Evolutionary conservation across 768 basidiomycete genomes (phyloP).

Genomic region (Paxillus involutus): DNA sequence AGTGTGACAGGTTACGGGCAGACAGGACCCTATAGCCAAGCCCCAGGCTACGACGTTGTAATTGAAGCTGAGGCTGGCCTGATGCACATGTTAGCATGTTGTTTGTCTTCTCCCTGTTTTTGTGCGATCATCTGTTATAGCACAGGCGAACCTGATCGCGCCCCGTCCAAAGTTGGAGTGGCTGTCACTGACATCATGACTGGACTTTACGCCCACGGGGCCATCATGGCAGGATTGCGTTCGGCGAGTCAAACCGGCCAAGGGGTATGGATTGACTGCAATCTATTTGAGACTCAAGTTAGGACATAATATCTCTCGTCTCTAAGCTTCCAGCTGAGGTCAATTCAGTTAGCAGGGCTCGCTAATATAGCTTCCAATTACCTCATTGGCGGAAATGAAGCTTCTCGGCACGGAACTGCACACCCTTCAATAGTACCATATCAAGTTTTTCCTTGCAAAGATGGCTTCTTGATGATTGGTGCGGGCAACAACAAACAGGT

Average conservation of each 20-base stretch:
- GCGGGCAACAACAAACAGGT: conserved; percentile 90
- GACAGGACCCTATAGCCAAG: conserved; percentile 81
- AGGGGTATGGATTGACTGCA: conserved; percentile 91
- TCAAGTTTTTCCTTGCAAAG: conserved; percentile 84
- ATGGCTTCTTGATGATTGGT: conserved; percentile 91
- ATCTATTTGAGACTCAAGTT: conserved; percentile 90
- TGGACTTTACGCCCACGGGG: conserved; percentile 87
- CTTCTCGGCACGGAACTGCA: conserved; percentile 83
- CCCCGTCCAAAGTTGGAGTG: conserved; percentile 93
- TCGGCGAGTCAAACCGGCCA: conserved; percentile 82
- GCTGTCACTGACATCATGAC: conserved; percentile 90
- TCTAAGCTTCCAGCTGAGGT: conserved; percentile 1
- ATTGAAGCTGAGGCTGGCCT: conserved; percentile 90
- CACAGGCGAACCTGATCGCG: conserved; percentile 85
- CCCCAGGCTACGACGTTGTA: conserved; percentile 87
- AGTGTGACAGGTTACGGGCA: conserved; percentile 68
- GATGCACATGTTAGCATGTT: conserved; percentile 79
- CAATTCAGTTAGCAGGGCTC: conserved; percentile 75
- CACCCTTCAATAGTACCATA: conserved; percentile 95
- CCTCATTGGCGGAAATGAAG: conserved; percentile 83
- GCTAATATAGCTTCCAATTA: conserved; percentile 94
- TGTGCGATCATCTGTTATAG: conserved; percentile 36
- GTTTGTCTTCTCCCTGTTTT: conserved; percentile 9
- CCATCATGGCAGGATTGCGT: conserved; percentile 87
- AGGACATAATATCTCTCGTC: conserved; percentile 7